Evolutionary conservation across 2,329 filamentous ascomycete species (phyloP), one percentile per base, ranked within the genome.

Genomic region (Colletotrichum paranaense): DNA sequence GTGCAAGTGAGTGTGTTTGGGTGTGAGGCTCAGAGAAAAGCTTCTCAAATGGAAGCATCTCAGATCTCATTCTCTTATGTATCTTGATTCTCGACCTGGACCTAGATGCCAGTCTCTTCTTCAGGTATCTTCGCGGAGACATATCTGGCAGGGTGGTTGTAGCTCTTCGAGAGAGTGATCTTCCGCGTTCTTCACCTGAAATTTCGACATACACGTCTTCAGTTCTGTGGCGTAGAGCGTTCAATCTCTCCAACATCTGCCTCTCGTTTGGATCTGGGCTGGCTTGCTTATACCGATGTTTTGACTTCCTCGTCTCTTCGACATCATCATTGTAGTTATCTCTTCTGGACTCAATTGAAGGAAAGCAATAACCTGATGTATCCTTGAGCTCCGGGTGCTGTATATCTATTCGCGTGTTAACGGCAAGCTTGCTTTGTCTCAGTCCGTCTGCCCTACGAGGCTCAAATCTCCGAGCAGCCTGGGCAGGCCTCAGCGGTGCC

Each of bases 51-150:
- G 71, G 67, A 9, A 71, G 22, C 49, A 52, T 52, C n/a, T 66
- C 66, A 11, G 70, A 73, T 38, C 32, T 69, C 59, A 64, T 73
- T 6, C 70, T 46, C 14, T 62, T 65, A 49, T 73, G 71, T n/a
- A 56, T 46, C 55, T 66, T 73, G 30, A 12, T 58, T 14, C 49
- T 57, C 7, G 59, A 66, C 4, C 32, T 69, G 16, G 67, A 71
- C 38, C 56, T 66, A 22, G 67, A 66, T 32, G 49, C 56, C 22
- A 73, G 26, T 14, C 56, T 66, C 22, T 52, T 69, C 24, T 46
- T 66, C 56, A 66, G 19, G 24, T 71, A 57, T 8, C 22, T 52
- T 35, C 62, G 60, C 9, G 71, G 55, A 2, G 67, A 66, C 22
- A 59, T 57, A 16, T 62, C 56, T 3, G 28, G 49, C 19, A 26